phyloP scores from a whole-genome alignment of 371 early-diverging fungal genomes.

The Mortierella polycephala region DNA sequence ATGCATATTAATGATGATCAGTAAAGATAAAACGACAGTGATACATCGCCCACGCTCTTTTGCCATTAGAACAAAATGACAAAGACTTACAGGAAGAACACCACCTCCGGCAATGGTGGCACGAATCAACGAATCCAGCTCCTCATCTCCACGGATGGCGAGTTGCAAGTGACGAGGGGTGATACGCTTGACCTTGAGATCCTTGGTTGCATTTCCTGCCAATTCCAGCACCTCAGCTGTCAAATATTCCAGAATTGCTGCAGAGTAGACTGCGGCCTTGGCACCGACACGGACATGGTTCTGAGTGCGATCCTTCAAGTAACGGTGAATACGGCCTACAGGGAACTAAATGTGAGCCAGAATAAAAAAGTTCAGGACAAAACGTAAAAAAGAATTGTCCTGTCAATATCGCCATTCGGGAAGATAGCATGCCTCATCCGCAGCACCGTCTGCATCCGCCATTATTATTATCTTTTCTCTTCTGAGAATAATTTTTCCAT shows the following conservation, averaged over 20 bases:
- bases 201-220: conserved; percentile 97
- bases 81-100: conserved; percentile 68
- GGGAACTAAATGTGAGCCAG: conserved; percentile 98
- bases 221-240: conserved; percentile 97
- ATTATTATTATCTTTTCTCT: no score
- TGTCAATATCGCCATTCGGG: no score
- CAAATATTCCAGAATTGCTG: conserved; percentile 96
- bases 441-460: no score
- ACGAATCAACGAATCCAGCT: conserved; percentile 94
- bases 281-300: conserved; percentile 97
- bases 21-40: neutral
- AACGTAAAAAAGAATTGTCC: no score
- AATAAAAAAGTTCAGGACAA: no score
- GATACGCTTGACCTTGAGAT: conserved; percentile 93
- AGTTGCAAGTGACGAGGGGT: conserved; percentile 91
- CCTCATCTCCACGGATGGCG: conserved; percentile 97
- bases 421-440: no score
- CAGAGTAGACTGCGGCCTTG: conserved; percentile 95
- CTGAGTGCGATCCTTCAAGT: no score
- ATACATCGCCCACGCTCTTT: neutral
- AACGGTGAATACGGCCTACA: conserved; percentile 97
- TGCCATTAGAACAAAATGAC: neutral
- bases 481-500: no score
- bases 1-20: conserved; percentile 20
- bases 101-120: conserved; percentile 92